These are phyloP conservation scores for Spirogloea muscicola DNA, from an alignment of 139 green algal species.

Conservation along the genomic window DNA sequence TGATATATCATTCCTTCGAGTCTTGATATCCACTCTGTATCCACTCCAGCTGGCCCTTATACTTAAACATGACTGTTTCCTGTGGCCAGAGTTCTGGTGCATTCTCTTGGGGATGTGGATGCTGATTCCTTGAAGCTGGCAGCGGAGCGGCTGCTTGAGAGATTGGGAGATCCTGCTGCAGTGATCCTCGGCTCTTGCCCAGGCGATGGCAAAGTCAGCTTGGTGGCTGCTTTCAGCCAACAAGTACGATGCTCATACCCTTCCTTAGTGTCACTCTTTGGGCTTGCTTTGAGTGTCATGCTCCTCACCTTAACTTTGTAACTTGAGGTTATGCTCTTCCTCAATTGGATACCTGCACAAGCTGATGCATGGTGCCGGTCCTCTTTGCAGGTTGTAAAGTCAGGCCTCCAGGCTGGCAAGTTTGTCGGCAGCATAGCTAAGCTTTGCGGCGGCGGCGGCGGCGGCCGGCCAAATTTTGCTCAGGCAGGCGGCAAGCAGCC, in stretches of 20 bases:
- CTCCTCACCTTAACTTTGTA: too few relatives aligned
- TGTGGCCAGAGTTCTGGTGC: slow-evolving; percentile 66
- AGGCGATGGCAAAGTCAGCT: slow-evolving; percentile 41
- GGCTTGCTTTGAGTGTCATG: too few relatives aligned
- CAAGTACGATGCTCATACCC: too few relatives aligned
- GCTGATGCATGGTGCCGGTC: too few relatives aligned
- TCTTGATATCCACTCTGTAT: too few relatives aligned
- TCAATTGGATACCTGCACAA: too few relatives aligned
- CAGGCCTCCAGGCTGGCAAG: slow-evolving; percentile 73
- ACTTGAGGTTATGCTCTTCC: too few relatives aligned
- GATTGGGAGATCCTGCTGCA: slow-evolving; percentile 64
- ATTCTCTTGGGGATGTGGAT: slow-evolving; percentile 68
- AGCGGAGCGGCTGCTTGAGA: slow-evolving; percentile 57
- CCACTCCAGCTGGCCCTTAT: too few relatives aligned
- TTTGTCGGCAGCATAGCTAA: slow-evolving; percentile 80
- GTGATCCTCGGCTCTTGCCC: slow-evolving; percentile 66
- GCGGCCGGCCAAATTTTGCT: slow-evolving; percentile 78
- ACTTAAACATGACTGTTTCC: too few relatives aligned
- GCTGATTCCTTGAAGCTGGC: slow-evolving; percentile 63
- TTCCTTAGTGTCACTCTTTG: too few relatives aligned
- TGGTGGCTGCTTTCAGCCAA: slow-evolving; percentile 44
- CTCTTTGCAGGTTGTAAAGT: slow-evolving; percentile 61
- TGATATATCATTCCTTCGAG: too few relatives aligned
- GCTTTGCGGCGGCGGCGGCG: slow-evolving; percentile 83
- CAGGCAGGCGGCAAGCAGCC: slow-evolving; percentile 81